Percentiles rank a stretch among this genome's conserved stretches.
Evolutionary conservation across 2,329 filamentous ascomycete genomes (phyloP).

Genomic region (Scytalidium sp.): DNA sequence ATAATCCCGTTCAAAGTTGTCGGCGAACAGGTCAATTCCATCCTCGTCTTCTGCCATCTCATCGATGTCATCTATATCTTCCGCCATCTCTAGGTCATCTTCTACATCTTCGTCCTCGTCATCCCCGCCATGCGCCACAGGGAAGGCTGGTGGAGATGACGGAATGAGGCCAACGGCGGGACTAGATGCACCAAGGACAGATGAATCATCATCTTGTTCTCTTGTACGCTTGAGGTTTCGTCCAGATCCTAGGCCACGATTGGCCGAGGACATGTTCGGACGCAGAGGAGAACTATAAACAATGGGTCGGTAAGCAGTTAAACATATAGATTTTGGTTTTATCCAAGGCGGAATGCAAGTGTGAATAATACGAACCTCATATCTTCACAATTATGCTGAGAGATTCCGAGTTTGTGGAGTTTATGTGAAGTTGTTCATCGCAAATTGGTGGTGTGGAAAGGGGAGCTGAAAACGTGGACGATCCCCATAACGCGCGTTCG

Average conservation of each 20-base stretch:
- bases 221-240: conserved; percentile 59
- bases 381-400: not conserved
- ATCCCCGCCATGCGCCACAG: conserved; percentile 63
- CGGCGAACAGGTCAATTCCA: conserved; percentile 73
- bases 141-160: conserved; percentile 62
- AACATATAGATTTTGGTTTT: too few species aligned
- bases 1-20: conserved; percentile 72
- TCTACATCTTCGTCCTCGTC: conserved; percentile 69
- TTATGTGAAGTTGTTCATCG: conserved; percentile 1
- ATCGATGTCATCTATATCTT: conserved; percentile 74
- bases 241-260: conserved; percentile 59
- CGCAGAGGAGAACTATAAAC: conserved; percentile 72
- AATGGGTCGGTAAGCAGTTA: conserved; percentile 13
- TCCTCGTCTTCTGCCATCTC: conserved; percentile 81
- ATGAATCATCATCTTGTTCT: conserved; percentile 62
- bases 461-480: not conserved
- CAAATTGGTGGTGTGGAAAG: not conserved
- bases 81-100: conserved; percentile 68
- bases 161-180: conserved; percentile 48
- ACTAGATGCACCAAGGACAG: conserved; percentile 51
- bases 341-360: too few species aligned
- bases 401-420: not conserved
- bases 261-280: conserved; percentile 77
- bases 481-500: not conserved
- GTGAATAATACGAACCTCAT: conserved; percentile 1